phyloP scores from a whole-genome alignment of 805 yeast species.

The Candida pseudofarinosa region DNA sequence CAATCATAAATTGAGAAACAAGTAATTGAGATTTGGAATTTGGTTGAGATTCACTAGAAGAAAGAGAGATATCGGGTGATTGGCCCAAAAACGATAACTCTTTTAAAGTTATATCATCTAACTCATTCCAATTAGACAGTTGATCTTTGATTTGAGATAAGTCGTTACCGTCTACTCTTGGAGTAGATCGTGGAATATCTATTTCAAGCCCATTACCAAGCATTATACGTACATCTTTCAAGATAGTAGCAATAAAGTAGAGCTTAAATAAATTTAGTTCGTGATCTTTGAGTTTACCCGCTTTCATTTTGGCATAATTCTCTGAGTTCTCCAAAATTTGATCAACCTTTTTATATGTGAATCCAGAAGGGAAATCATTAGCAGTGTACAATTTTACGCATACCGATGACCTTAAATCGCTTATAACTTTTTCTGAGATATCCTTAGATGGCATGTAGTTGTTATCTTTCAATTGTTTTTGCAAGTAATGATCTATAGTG shows the following conservation, averaged over 20 bases:
- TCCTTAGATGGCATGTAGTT: constrained; percentile 4
- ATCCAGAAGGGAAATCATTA: constrained; percentile 28
- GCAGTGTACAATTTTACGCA: constrained; percentile 22
- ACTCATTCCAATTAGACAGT: background rate
- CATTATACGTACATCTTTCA: constrained; percentile 20
- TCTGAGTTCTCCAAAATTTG: constrained; percentile 34
- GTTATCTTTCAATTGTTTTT: constrained; percentile 4
- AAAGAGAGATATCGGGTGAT: background rate
- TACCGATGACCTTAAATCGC: constrained; percentile 14
- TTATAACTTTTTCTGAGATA: constrained; percentile 8
- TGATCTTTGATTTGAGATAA: background rate
- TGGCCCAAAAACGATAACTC: background rate
- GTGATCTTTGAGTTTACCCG: constrained; percentile 14
- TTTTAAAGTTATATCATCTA: too few relatives aligned
- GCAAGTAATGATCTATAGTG: constrained; percentile 17
- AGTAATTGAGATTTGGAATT: constrained; percentile 51
- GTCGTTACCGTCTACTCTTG: constrained; percentile 8
- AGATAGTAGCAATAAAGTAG: constrained; percentile 20
- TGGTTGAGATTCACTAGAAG: background rate
- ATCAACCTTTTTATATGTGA: constrained; percentile 66
- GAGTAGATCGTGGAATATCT: constrained; percentile 10
- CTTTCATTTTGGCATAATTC: constrained; percentile 7
- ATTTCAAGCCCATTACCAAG: constrained; percentile 20
- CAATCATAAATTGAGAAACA: constrained; percentile 82
- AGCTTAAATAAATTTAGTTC: constrained; percentile 24